These are phyloP conservation scores for Inga laurina DNA, from an alignment of 306 rosid species.

Conservation along the genomic window DNA sequence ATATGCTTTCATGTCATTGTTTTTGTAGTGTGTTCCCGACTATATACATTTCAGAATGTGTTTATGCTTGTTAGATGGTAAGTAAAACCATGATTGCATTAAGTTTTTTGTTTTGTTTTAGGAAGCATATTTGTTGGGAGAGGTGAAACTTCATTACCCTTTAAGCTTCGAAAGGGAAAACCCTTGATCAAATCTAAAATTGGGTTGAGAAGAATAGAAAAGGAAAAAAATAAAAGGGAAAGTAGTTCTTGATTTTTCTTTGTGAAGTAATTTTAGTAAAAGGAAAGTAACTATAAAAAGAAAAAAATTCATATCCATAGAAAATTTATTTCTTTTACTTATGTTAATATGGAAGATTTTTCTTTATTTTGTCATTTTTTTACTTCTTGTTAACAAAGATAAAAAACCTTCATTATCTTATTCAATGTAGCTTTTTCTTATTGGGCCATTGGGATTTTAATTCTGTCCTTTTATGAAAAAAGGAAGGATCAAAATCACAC, in stretches of 20 bases:
- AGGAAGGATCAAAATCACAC: background rate
- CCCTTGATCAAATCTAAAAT: background rate
- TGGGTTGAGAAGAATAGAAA: background rate
- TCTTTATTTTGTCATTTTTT: background rate
- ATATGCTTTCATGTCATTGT: background rate
- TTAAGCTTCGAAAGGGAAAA: no score
- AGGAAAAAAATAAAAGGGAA: background rate
- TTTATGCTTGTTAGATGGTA: background rate
- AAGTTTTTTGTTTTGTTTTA: background rate
- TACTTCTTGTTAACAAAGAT: background rate
- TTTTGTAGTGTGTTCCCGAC: background rate
- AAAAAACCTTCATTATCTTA: background rate
- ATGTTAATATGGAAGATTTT: background rate
- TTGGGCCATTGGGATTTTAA: background rate
- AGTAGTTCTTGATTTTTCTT: background rate
- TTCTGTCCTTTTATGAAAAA: background rate
- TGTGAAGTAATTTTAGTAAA: background rate
- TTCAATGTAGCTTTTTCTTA: background rate
- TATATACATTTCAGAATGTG: background rate
- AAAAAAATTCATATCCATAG: background rate
- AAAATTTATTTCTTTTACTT: background rate
- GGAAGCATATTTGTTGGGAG: background rate
- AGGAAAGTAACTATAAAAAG: background rate
- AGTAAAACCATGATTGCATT: background rate
- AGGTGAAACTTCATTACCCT: no score